phyloP scores from a whole-genome alignment of 139 green algal species.

The Parachlorella kessleri region DNA sequence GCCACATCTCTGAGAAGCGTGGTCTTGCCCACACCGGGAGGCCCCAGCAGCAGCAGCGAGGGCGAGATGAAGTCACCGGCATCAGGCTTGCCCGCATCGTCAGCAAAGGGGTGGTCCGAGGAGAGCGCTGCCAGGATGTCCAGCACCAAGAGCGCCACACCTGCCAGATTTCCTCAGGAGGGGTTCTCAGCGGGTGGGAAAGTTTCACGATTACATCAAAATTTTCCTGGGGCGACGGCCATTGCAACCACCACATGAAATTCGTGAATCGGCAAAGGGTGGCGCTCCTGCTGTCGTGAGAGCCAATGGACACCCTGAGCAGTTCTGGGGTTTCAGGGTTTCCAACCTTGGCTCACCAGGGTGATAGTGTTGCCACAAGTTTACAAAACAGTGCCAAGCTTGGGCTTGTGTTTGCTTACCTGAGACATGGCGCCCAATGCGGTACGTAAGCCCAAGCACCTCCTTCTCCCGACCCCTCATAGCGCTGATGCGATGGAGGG shows the following conservation, averaged over 20 bases:
- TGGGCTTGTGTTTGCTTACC: constrained; percentile 3
- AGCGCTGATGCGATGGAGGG: constrained; percentile 91
- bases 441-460: constrained; percentile 79
- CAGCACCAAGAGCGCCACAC: constrained; percentile 37
- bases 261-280: too few relatives aligned
- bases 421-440: constrained; percentile 60
- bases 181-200: too few relatives aligned
- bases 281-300: too few relatives aligned
- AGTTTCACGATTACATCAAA: too few relatives aligned
- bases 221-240: too few relatives aligned
- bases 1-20: constrained; percentile 82
- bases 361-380: too few relatives aligned
- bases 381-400: too few relatives aligned
- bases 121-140: constrained; percentile 55
- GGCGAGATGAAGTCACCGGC: constrained; percentile 12
- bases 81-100: neutral
- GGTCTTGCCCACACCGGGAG: constrained; percentile 83
- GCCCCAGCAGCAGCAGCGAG: constrained; percentile 54
- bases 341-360: too few relatives aligned
- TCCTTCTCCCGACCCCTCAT: constrained; percentile 75
- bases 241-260: too few relatives aligned
- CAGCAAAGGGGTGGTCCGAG: neutral
- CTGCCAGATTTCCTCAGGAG: too few relatives aligned
- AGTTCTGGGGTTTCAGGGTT: too few relatives aligned
- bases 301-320: too few relatives aligned